Evolutionary conservation across 2,329 filamentous ascomycete species (phyloP).

Genomic region (Phoma herbarum): DNA sequence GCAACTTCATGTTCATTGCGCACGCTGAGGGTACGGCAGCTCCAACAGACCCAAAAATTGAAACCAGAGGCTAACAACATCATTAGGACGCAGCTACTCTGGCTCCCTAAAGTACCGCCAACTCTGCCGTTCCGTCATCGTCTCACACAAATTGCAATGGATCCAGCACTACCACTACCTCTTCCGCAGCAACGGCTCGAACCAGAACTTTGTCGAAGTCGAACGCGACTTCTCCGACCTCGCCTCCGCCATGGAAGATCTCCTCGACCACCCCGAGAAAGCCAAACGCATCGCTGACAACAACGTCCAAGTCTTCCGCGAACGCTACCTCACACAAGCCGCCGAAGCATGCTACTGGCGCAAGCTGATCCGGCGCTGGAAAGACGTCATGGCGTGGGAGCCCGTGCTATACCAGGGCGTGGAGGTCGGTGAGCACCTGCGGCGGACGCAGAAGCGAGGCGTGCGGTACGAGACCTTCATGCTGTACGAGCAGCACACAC

Average conservation of each 20-base stretch:
- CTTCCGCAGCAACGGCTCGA: constrained; percentile 36
- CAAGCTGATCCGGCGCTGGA: constrained; percentile 15
- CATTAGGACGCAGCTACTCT: constrained; percentile 56
- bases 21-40: constrained; percentile 60
- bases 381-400: constrained; percentile 34
- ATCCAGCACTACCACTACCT: constrained; percentile 49
- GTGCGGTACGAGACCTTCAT: constrained; percentile 46
- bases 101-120: constrained; percentile 63
- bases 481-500: constrained; percentile 18
- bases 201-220: constrained; percentile 49
- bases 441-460: constrained; percentile 38
- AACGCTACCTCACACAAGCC: constrained; percentile 44
- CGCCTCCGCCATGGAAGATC: constrained; percentile 39
- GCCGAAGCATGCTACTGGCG: constrained; percentile 48
- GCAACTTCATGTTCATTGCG: constrained; percentile 63
- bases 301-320: constrained; percentile 40
- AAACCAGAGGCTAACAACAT: constrained; percentile 24
- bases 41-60: not conserved
- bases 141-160: constrained; percentile 49
- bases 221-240: constrained; percentile 48
- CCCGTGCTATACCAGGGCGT: constrained; percentile 38
- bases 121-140: constrained; percentile 55
- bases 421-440: constrained; percentile 30
- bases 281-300: constrained; percentile 48
- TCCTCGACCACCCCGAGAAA: constrained; percentile 44